Evolutionary conservation across 2,329 filamentous ascomycete species (phyloP).

Genomic region (Fusarium anthophilum): DNA sequence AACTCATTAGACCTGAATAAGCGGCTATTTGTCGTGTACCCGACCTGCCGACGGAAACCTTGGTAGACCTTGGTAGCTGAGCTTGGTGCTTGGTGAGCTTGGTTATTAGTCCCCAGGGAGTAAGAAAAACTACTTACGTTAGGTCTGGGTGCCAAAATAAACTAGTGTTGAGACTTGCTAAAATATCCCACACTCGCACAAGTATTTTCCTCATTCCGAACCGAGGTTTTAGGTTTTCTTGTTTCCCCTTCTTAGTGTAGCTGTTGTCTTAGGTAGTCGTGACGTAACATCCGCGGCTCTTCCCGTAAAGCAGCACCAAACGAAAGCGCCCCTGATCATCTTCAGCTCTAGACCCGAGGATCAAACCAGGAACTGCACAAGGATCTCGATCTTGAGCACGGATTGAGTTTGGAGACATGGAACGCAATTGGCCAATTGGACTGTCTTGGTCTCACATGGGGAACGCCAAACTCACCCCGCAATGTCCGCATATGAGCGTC

Average conservation of each 20-base stretch:
- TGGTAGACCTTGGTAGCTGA: neutral
- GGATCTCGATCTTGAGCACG: slow-evolving; percentile 8
- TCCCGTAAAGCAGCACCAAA: neutral
- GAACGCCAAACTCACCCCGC: slow-evolving; percentile 20
- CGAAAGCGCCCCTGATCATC: slow-evolving; percentile 25
- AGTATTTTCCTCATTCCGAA: neutral
- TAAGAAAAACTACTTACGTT: neutral
- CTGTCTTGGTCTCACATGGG: neutral
- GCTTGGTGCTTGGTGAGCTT: neutral
- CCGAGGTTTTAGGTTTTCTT: neutral
- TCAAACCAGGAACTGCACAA: slow-evolving; percentile 1
- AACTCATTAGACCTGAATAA: neutral
- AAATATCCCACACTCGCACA: accelerated
- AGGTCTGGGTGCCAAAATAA: neutral
- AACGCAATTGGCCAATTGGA: slow-evolving; percentile 24
- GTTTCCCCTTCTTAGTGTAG: neutral
- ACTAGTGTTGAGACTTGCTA: no score
- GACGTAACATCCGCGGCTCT: slow-evolving; percentile 25
- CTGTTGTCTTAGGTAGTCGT: slow-evolving; percentile 4
- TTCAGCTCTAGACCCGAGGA: neutral
- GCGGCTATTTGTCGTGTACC: neutral
- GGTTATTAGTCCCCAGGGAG: neutral
- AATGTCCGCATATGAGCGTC: slow-evolving; percentile 36
- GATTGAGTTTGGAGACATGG: neutral
- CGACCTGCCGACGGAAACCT: neutral